phyloP scores from a whole-genome alignment of 306 rosid genomes.

The Prunus davidiana region DNA sequence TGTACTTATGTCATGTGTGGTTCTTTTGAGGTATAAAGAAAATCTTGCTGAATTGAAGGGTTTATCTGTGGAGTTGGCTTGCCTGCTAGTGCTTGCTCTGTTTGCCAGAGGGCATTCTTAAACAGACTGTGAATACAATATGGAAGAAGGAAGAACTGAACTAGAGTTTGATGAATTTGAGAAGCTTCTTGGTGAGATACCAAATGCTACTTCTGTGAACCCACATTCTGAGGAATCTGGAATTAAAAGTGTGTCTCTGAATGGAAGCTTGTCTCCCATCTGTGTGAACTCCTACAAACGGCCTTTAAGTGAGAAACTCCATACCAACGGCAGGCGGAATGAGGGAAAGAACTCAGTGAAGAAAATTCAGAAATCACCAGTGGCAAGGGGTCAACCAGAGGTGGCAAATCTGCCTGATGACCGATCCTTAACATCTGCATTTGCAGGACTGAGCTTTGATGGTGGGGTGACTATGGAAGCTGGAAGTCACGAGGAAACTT shows the following conservation, averaged over 20 bases:
- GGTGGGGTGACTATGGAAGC: slow-evolving; percentile 10
- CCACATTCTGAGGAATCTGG: slow-evolving; percentile 31
- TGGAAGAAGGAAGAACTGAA: slow-evolving; percentile 31
- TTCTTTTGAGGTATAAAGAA: not conserved
- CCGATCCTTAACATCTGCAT: slow-evolving; percentile 39
- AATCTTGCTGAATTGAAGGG: slow-evolving; percentile 3
- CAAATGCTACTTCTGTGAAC: slow-evolving; percentile 37
- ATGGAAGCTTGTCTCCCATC: slow-evolving; percentile 23
- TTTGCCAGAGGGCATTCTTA: slow-evolving; percentile 1
- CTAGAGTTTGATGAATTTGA: slow-evolving; percentile 46
- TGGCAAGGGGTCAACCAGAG: slow-evolving; percentile 27
- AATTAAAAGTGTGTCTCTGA: slow-evolving; percentile 12
- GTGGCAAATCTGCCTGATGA: slow-evolving; percentile 28
- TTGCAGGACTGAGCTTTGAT: slow-evolving; percentile 34
- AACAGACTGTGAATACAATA: not conserved
- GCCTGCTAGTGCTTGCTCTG: slow-evolving; percentile 7
- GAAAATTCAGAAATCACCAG: slow-evolving; percentile 19
- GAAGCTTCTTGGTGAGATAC: slow-evolving; percentile 50
- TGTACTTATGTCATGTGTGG: not conserved
- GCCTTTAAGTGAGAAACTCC: slow-evolving; percentile 20
- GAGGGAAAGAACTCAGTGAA: slow-evolving; percentile 35
- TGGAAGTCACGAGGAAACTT: not conserved
- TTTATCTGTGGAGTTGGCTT: slow-evolving; percentile 2
- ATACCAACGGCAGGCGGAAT: slow-evolving; percentile 25
- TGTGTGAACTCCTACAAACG: slow-evolving; percentile 21